Percentiles rank a stretch among this genome's conserved stretches.
phyloP scores from a whole-genome alignment of 2,329 filamentous ascomycete species.

The Furcasterigmium sp. region DNA sequence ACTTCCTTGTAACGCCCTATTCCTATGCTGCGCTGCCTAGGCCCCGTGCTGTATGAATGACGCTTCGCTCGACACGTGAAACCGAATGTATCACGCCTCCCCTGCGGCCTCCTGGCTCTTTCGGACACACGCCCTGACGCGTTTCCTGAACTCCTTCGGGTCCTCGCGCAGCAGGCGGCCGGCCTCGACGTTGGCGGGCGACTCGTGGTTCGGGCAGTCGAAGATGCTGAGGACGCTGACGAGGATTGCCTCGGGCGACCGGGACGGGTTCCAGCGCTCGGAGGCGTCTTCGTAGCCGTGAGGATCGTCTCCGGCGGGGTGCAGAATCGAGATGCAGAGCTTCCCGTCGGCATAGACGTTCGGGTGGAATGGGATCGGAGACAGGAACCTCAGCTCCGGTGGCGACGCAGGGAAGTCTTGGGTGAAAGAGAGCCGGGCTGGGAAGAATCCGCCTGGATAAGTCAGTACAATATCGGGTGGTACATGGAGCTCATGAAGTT shows the following conservation, averaged over 20 bases:
- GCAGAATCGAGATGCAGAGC: constrained; percentile 95
- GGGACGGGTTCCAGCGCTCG: constrained; percentile 92
- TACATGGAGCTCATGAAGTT: not conserved
- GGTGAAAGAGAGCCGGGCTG: constrained; percentile 78
- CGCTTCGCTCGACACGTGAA: no score
- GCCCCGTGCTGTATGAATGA: no score
- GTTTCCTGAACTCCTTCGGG: constrained; percentile 69
- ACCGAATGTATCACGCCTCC: constrained; percentile 50
- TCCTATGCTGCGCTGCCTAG: no score
- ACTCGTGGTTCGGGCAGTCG: constrained; percentile 89
- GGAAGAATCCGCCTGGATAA: constrained; percentile 78
- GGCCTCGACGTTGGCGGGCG: constrained; percentile 90
- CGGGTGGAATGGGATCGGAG: constrained; percentile 82
- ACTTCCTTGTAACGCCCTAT: no score
- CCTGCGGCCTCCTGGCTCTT: constrained; percentile 60
- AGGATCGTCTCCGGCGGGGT: constrained; percentile 89
- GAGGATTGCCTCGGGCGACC: constrained; percentile 91
- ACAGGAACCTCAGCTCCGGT: constrained; percentile 81
- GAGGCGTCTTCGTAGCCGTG: constrained; percentile 87
- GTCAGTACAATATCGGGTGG: not conserved
- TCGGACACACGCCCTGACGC: constrained; percentile 72
- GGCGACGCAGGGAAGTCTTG: constrained; percentile 80
- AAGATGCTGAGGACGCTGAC: constrained; percentile 90
- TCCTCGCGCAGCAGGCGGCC: constrained; percentile 85
- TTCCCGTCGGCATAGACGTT: constrained; percentile 86